Base-by-base conservation (phyloP, 192 early-diverging fungal species). In the Backusella macrospora region DNA sequence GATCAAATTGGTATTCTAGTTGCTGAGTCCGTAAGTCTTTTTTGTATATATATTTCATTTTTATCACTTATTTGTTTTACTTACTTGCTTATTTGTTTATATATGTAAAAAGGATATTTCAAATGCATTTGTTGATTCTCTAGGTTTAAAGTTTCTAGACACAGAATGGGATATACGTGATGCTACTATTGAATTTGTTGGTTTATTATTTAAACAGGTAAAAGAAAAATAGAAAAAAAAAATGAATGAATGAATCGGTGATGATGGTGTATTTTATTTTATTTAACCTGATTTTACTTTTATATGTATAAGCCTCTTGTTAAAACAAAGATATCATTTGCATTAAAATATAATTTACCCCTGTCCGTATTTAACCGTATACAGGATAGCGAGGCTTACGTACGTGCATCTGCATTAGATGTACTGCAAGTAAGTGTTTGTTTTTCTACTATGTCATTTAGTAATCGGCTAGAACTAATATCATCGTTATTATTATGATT, bases 161-260 rank as follows among this genome's bases (percentile, higher is more conserved):
- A 72, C 65, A 23, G 80, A 83, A 44, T 86, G 87, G 83, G 83
- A 88, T 77, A 75, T 86, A 15, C 85, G 87, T 14, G 85, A 86
- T 65, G 81, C 81, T 15, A 79, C 75, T 15, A 62, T 88, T 29
- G 80, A 85, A 68, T 88, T 84, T 59, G 80, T 86, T 65, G 85
- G 82, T 23, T 47, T 46, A 47, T 75, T 88, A n/a, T 86, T 85
- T 76, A 74, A 76, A 4, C 18, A 47, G 23, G 67, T 68, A 34
- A 14, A n/a, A n/a, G n/a, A n/a, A n/a, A n/a, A n/a, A n/a, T n/a
- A n/a, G n/a, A n/a, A n/a, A n/a, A n/a, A n/a, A n/a, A 34, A 34
- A 34, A 34, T 34, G 29, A 34, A 34, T 34, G 29, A 34, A 34
- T 34, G 29, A 34, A 34, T 34, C 29, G 29, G 29, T 34, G 29